These are phyloP conservation scores for Larix kaempferi DNA, from an alignment of 75 land plant species.

Conservation along the genomic window DNA sequence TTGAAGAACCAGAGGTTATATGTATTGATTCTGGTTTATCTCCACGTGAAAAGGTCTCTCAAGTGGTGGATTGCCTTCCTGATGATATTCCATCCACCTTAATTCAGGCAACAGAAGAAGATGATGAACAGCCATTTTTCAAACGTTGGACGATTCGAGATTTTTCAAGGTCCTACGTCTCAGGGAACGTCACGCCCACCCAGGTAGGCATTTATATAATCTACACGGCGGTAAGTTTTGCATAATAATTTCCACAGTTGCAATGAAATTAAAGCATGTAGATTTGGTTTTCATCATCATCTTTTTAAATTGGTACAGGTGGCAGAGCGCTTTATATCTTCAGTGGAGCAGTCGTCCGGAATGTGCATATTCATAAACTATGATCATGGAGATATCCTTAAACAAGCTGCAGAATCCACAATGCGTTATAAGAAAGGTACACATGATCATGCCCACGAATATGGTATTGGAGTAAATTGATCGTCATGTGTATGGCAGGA, in stretches of 20 bases:
- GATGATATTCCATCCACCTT: background rate
- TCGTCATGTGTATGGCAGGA: too few relatives aligned
- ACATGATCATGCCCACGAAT: background rate
- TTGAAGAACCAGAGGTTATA: constrained; percentile 34
- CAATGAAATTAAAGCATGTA: too few relatives aligned
- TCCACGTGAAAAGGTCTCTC: constrained; percentile 39
- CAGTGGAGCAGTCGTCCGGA: constrained; percentile 19
- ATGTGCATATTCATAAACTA: constrained; percentile 79
- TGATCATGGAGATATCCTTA: constrained; percentile 43
- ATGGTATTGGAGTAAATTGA: background rate
- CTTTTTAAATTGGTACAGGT: background rate
- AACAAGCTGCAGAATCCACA: constrained; percentile 69
- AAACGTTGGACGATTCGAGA: constrained; percentile 70
- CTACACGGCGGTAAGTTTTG: too few relatives aligned
- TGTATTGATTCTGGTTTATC: constrained; percentile 25
- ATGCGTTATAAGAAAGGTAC: constrained; percentile 45
- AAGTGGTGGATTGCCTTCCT: constrained; percentile 51
- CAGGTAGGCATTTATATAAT: constrained; percentile 24
- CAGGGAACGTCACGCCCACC: constrained; percentile 55
- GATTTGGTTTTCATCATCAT: too few relatives aligned
- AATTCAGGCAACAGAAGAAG: too few relatives aligned
- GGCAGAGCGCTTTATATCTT: constrained; percentile 29
- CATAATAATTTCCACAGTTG: too few relatives aligned
- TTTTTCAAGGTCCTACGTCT: constrained; percentile 52
- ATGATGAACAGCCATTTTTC: constrained; percentile 15